phyloP scores from a whole-genome alignment of 2,329 filamentous ascomycete species.

The Penicillium concentricum region DNA sequence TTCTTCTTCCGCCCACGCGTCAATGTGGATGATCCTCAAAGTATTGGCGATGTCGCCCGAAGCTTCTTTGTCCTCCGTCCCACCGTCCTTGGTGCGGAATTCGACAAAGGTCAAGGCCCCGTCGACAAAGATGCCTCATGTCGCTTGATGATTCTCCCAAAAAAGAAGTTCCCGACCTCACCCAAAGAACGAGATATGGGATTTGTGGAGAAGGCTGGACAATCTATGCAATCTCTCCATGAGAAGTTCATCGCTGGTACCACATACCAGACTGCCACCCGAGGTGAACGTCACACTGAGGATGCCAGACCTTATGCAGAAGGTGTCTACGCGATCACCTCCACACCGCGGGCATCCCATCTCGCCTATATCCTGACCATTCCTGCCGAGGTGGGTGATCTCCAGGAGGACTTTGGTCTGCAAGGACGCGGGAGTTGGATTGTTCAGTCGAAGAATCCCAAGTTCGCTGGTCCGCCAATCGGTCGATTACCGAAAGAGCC shows the following conservation, averaged over 20 bases:
- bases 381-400: conserved; percentile 65
- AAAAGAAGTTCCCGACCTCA: conserved; percentile 74
- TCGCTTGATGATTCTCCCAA: conserved; percentile 74
- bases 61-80: conserved; percentile 79
- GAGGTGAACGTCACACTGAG: conserved; percentile 65
- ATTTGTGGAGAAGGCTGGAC: conserved; percentile 75
- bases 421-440: conserved; percentile 72
- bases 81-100: conserved; percentile 65
- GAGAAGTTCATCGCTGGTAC: conserved; percentile 66
- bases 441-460: conserved; percentile 76
- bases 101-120: conserved; percentile 54
- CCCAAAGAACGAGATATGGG: conserved; percentile 71
- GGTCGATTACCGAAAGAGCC: conserved; percentile 64
- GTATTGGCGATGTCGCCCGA: conserved; percentile 70
- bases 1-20: conserved; percentile 85
- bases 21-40: conserved; percentile 66
- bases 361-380: conserved; percentile 78
- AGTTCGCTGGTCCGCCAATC: conserved; percentile 63
- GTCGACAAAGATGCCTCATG: conserved; percentile 60
- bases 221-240: conserved; percentile 67
- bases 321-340: conserved; percentile 79
- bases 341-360: conserved; percentile 69
- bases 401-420: conserved; percentile 74
- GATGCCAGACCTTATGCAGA: conserved; percentile 76
- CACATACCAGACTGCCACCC: conserved; percentile 75